Base-by-base conservation (phyloP, 1,139 yeast genomes). In the Starmera stellimalicola region DNA sequence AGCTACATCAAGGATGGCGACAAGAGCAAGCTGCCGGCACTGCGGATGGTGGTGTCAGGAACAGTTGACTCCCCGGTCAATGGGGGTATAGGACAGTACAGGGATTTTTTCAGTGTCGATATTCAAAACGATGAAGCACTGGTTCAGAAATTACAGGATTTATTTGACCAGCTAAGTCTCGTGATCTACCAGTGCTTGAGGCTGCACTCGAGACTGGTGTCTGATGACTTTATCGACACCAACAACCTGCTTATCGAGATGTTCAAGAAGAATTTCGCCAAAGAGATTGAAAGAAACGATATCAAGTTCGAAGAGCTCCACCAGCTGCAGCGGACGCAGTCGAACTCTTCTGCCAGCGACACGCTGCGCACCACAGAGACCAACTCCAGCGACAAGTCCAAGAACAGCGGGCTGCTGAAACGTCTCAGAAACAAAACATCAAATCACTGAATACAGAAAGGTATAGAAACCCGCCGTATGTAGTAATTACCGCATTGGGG, bases 21-120 rank as follows among this genome's bases (percentile, higher is more conserved):
- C 39, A 57, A 64, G 7, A 58, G 77, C 8, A 54, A 73, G 37
- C 70, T 81, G 56, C 68, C 70, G 51, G 87, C 78, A 52, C 65
- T 85, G 38, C 81, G 91, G 9, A 68, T 94, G 57, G 78, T 77
- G 45, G 63, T 85, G 35, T 73, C 91, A 0, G 95, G 95, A 31
- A 83, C 95, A 0, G 91, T 85, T 37, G 94, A 85, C 52, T 77
- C 95, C 0, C 95, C 95, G 6, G 93, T 85, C 9, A 85, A 85
- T 54, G 95, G 95, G 26, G 95, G 95, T 37, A 84, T 85, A 43
- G 84, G 85, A 5, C 85, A 82, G 50, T 85, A 82, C 59, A 69
- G 91, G 39, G 70, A 72, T 3, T 83, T 85, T 56, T 72, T 82
- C 48, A 61, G 58, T 26, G 42, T 45, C n/a, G 46, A 51, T 5